A percentile compares a stretch with the other conserved stretches of the same genome.
phyloP scores from a whole-genome alignment of 1,284 basidiomycete species.

The Naganishia liquefaciens region DNA sequence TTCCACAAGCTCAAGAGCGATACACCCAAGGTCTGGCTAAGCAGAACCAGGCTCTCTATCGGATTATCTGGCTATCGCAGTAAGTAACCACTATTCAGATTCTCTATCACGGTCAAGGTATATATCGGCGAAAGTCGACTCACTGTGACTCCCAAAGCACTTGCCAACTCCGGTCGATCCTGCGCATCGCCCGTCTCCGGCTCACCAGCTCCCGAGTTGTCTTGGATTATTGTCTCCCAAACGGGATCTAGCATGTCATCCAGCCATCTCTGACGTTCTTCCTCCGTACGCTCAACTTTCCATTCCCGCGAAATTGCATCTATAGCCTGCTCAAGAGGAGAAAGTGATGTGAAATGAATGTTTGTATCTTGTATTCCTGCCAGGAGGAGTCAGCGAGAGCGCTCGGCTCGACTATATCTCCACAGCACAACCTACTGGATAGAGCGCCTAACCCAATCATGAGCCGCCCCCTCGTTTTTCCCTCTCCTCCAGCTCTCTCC shows the following conservation, averaged over 20 bases:
- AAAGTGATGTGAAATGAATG: neutral
- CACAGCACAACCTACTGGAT: slow-evolving; percentile 17
- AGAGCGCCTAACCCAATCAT: slow-evolving; percentile 34
- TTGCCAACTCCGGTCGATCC: neutral
- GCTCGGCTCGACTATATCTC: neutral
- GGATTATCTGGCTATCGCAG: slow-evolving; percentile 29
- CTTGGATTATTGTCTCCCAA: slow-evolving; percentile 1
- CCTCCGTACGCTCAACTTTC: neutral
- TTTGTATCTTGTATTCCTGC: slow-evolving; percentile 2
- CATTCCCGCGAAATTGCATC: slow-evolving; percentile 20
- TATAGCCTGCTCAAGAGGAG: neutral
- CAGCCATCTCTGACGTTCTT: slow-evolving; percentile 6
- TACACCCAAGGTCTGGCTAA: slow-evolving; percentile 24
- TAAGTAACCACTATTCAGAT: neutral
- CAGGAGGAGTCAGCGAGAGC: neutral
- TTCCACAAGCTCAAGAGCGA: slow-evolving; percentile 32
- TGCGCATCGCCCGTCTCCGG: too few species aligned
- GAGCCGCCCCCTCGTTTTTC: slow-evolving; percentile 27
- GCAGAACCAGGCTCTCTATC: slow-evolving; percentile 25
- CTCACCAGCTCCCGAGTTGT: neutral
- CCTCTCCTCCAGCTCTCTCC: slow-evolving; percentile 24
- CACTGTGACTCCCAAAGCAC: neutral
- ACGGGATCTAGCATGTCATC: slow-evolving; percentile 2
- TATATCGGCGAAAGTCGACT: neutral
- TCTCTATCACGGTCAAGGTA: neutral